These are phyloP conservation scores for Protostelium mycophagum DNA, from an alignment of 78 protist genomes.

Conservation along the genomic window DNA sequence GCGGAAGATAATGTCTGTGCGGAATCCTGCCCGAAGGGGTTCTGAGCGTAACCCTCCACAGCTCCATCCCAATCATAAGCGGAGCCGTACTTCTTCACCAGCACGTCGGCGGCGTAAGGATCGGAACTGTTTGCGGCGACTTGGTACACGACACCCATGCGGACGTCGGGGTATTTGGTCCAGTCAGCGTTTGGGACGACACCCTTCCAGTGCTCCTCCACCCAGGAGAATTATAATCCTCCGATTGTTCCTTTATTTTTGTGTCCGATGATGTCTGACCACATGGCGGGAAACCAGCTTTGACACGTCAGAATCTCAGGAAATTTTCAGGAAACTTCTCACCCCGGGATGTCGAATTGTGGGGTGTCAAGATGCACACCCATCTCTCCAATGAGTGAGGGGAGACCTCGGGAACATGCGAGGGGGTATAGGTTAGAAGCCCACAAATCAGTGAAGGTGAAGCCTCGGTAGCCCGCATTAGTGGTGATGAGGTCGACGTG, in stretches of 20 bases:
- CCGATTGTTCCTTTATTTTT: background rate
- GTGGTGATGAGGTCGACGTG: background rate
- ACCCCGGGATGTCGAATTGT: background rate
- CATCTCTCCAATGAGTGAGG: background rate
- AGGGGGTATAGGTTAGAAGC: background rate
- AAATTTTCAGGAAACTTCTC: too few relatives aligned
- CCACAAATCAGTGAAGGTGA: background rate
- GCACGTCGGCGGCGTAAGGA: background rate
- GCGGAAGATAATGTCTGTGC: background rate
- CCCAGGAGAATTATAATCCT: background rate
- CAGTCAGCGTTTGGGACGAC: background rate
- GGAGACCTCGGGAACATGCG: background rate
- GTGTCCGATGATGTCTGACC: background rate
- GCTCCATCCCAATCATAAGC: background rate
- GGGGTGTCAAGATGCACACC: background rate
- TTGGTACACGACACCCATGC: background rate
- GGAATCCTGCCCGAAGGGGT: background rate
- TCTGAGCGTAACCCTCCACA: background rate
- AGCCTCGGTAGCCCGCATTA: background rate
- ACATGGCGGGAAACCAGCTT: background rate
- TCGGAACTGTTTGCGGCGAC: background rate
- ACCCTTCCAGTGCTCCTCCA: conserved; percentile 2
- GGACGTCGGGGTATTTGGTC: background rate
- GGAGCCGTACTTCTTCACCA: background rate
- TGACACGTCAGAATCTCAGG: too few relatives aligned